A percentile compares a stretch with the other conserved stretches of the same genome.
phyloP scores from a whole-genome alignment of 1,284 basidiomycete genomes.

The Mycena sp. region DNA sequence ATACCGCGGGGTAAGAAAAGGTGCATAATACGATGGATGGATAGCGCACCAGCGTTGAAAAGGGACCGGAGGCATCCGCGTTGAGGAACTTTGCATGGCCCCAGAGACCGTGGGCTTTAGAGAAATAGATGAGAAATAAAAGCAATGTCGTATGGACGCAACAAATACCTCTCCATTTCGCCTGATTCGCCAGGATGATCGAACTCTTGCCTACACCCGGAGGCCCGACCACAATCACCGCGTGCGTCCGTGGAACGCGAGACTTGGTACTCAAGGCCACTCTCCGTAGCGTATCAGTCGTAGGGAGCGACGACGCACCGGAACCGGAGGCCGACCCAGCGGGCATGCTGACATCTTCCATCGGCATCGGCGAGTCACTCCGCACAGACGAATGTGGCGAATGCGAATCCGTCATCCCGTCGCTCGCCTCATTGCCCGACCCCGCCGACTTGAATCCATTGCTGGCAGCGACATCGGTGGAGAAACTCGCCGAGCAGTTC shows the following conservation, averaged over 20 bases:
- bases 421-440: constrained; percentile 22
- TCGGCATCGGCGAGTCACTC: constrained; percentile 37
- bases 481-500: constrained; percentile 71
- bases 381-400: constrained; percentile 37
- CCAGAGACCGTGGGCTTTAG: constrained; percentile 75
- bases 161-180: constrained; percentile 71
- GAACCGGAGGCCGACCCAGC: constrained; percentile 26
- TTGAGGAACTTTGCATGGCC: constrained; percentile 79
- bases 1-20: constrained; percentile 19
- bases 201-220: constrained; percentile 81
- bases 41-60: constrained; percentile 67
- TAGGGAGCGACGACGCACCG: constrained; percentile 20
- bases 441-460: constrained; percentile 26
- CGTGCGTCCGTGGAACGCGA: constrained; percentile 62
- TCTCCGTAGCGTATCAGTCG: constrained; percentile 48
- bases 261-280: constrained; percentile 55
- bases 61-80: constrained; percentile 67
- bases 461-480: constrained; percentile 53
- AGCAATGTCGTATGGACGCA: constrained; percentile 2
- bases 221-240: constrained; percentile 70
- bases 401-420: constrained; percentile 31
- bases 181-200: constrained; percentile 73
- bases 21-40: constrained; percentile 7
- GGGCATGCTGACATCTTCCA: constrained; percentile 33
- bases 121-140: constrained; percentile 19